Evolutionary conservation across 306 rosid species (phyloP).

Genomic region (Prunus davidiana): DNA sequence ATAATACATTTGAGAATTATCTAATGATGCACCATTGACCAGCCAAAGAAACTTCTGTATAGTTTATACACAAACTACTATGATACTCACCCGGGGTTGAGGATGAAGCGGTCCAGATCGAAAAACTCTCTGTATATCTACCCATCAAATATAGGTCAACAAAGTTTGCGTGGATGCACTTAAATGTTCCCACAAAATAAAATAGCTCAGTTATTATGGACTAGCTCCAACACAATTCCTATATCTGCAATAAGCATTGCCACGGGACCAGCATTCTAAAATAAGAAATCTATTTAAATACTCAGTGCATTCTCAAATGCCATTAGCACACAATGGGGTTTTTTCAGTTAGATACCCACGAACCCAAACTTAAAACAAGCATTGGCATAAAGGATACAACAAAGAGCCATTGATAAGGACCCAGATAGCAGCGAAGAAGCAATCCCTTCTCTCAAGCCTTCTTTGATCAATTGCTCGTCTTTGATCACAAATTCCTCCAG

Average conservation of each 20-base stretch:
- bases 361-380: not conserved
- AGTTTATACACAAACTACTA: not conserved
- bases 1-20: not conserved
- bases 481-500: slow-evolving; percentile 54
- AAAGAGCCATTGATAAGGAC: slow-evolving; percentile 86
- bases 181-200: not conserved
- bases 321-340: not conserved
- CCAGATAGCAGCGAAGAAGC: slow-evolving; percentile 79
- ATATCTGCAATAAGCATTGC: not conserved
- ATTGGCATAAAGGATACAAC: slow-evolving; percentile 66
- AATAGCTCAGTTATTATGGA: not conserved
- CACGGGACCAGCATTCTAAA: not conserved
- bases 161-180: slow-evolving; percentile 13
- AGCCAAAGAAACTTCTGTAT: not conserved
- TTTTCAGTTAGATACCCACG: not conserved
- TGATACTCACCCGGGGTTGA: slow-evolving; percentile 71
- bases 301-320: not conserved
- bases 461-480: slow-evolving; percentile 52
- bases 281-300: not conserved
- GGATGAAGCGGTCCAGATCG: slow-evolving; percentile 81
- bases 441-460: slow-evolving; percentile 36
- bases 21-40: not conserved
- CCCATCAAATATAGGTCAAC: slow-evolving; percentile 40
- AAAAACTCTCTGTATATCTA: slow-evolving; percentile 90
- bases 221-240: slow-evolving; percentile 4